Conservation (phyloP, 257 asterid genomes). For the Solanum etuberosum region DNA sequence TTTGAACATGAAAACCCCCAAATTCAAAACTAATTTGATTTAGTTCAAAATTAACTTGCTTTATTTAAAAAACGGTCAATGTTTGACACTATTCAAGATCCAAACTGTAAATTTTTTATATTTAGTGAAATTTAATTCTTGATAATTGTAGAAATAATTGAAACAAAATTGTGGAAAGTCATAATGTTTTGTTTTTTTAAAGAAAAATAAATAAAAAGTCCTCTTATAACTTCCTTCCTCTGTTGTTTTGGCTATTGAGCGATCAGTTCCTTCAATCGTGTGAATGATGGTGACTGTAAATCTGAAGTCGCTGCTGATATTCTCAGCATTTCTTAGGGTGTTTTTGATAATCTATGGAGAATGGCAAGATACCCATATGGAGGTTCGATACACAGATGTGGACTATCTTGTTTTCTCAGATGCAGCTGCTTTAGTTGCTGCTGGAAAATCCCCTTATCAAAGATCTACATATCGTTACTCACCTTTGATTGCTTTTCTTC, state of each 20-base stretch:
- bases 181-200: background rate
- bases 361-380: slow-evolving; percentile 94
- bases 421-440: slow-evolving; percentile 70
- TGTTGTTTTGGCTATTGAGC: background rate
- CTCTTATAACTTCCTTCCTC: background rate
- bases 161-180: background rate
- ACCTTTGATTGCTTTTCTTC: slow-evolving; percentile 72
- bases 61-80: no score
- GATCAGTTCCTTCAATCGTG: background rate
- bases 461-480: slow-evolving; percentile 93
- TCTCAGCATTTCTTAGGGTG: slow-evolving; percentile 64
- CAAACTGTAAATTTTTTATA: background rate
- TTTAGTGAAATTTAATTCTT: background rate
- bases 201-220: background rate
- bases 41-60: background rate
- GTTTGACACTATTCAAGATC: background rate
- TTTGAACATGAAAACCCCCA: background rate
- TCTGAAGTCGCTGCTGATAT: slow-evolving; percentile 44
- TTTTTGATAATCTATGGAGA: slow-evolving; percentile 65
- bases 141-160: background rate
- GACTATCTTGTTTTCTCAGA: slow-evolving; percentile 92
- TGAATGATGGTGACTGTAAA: background rate
- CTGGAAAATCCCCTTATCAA: slow-evolving; percentile 76
- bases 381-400: slow-evolving; percentile 83
- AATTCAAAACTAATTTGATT: background rate